Conservation (phyloP, 208 protist genomes). For the Trypanosoma brucei region DNA sequence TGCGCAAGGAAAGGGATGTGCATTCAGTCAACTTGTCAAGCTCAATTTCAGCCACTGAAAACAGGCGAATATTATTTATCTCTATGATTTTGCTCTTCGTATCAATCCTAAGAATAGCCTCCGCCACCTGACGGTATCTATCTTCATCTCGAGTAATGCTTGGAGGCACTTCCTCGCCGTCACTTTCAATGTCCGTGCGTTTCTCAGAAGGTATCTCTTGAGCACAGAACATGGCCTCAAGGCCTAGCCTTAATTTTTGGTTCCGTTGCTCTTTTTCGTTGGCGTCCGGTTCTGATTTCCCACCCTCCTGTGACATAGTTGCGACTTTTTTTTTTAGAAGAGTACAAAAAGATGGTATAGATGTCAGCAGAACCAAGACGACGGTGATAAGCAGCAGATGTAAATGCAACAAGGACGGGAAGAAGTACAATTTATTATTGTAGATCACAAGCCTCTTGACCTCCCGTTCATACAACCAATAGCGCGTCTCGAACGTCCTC, state of each 20-base stretch:
- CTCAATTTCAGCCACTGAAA: slow-evolving; percentile 82
- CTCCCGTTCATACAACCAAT: too few species aligned
- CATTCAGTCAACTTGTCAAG: slow-evolving; percentile 56
- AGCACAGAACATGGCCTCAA: slow-evolving; percentile 22
- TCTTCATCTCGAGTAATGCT: background rate
- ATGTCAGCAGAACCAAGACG: too few species aligned
- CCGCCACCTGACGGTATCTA: slow-evolving; percentile 10
- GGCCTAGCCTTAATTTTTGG: slow-evolving; percentile 14
- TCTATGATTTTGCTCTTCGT: slow-evolving; percentile 56
- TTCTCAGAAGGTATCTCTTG: slow-evolving; percentile 3
- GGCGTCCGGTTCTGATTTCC: background rate
- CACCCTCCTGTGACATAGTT: slow-evolving; percentile 10
- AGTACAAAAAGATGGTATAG: background rate
- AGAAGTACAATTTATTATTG: too few species aligned
- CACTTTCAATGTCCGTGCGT: slow-evolving; percentile 25
- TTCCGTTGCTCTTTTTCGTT: slow-evolving; percentile 8
- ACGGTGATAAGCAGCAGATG: too few species aligned
- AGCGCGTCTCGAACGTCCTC: too few species aligned
- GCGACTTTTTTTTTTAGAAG: background rate
- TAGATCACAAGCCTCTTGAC: too few species aligned
- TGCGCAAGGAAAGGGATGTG: slow-evolving; percentile 66
- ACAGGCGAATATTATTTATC: slow-evolving; percentile 81
- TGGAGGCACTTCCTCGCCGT: slow-evolving; percentile 5
- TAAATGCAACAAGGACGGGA: too few species aligned
- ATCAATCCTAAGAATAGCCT: slow-evolving; percentile 49